Conservation (phyloP, 345 rosid species). For the Linum trigynum region DNA sequence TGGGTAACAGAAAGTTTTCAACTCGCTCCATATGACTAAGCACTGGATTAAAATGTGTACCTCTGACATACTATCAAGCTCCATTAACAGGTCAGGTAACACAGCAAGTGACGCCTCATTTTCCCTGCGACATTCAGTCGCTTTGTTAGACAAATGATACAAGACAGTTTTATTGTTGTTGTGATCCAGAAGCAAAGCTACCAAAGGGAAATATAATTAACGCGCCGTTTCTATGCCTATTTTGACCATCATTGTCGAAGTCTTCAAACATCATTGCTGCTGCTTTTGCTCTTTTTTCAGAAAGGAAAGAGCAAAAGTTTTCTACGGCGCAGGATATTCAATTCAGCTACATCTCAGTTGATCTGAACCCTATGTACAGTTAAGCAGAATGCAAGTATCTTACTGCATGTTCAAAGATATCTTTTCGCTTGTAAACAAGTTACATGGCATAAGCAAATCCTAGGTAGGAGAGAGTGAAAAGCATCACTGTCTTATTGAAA, state of each 20-base stretch:
- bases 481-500: not conserved
- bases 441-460: not conserved
- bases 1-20: not conserved
- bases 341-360: not conserved
- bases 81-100: slow-evolving; percentile 72
- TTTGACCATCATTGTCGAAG: too few species aligned
- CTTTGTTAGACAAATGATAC: not conserved
- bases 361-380: not conserved
- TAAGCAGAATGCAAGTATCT: too few species aligned
- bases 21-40: not conserved
- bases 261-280: too few species aligned
- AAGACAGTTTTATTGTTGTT: not conserved
- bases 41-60: slow-evolving; percentile 19
- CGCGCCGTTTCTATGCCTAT: too few species aligned
- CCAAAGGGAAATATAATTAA: too few species aligned
- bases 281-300: too few species aligned
- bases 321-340: not conserved
- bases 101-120: slow-evolving; percentile 99
- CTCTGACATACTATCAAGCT: slow-evolving; percentile 85
- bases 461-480: not conserved
- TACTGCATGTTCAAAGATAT: too few species aligned
- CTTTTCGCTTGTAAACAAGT: too few species aligned
- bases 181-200: not conserved
- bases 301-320: not conserved
- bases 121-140: slow-evolving; percentile 45